These are phyloP conservation scores for Cydonia oblonga DNA, from an alignment of 331 rosid species.

Conservation along the genomic window DNA sequence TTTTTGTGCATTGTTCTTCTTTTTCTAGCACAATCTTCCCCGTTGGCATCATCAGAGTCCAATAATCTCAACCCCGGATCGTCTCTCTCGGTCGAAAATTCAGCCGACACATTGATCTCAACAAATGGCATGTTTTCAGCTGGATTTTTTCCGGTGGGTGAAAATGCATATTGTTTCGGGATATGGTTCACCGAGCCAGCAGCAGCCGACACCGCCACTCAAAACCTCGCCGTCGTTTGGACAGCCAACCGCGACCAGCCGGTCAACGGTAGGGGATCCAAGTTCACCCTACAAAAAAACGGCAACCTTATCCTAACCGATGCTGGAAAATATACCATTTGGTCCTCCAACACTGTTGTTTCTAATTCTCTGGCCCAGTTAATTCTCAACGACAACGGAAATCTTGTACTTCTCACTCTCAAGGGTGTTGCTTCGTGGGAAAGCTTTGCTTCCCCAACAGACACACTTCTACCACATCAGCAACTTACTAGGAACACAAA, in stretches of 20 bases:
- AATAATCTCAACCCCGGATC: conserved; percentile 15
- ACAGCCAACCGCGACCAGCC: conserved; percentile 49
- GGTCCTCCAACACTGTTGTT: conserved; percentile 28
- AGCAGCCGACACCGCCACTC: no score
- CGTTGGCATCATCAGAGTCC: conserved; percentile 1
- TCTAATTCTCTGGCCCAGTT: conserved; percentile 5
- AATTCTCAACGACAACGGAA: conserved; percentile 33
- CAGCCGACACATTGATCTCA: conserved; percentile 19
- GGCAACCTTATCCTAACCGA: conserved; percentile 37
- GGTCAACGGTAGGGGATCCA: conserved; percentile 38
- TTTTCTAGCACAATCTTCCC: neutral
- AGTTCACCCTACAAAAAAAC: conserved; percentile 14
- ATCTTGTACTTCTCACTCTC: conserved; percentile 19
- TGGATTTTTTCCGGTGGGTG: conserved; percentile 38
- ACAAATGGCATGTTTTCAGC: conserved; percentile 33
- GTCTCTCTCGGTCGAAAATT: conserved; percentile 31
- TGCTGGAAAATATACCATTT: conserved; percentile 16
- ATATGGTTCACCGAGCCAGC: conserved; percentile 39
- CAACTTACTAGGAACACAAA: conserved; percentile 14
- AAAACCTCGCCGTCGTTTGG: conserved; percentile 35
- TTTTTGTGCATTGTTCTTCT: neutral
- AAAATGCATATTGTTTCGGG: conserved; percentile 45
- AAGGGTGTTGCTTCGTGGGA: conserved; percentile 24
- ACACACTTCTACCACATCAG: conserved; percentile 35
- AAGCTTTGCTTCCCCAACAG: conserved; percentile 53